Evolutionary conservation across 805 yeast genomes (phyloP), one percentile per base, ranked within the genome.

Genomic region (Teunomyces funiuensis): DNA sequence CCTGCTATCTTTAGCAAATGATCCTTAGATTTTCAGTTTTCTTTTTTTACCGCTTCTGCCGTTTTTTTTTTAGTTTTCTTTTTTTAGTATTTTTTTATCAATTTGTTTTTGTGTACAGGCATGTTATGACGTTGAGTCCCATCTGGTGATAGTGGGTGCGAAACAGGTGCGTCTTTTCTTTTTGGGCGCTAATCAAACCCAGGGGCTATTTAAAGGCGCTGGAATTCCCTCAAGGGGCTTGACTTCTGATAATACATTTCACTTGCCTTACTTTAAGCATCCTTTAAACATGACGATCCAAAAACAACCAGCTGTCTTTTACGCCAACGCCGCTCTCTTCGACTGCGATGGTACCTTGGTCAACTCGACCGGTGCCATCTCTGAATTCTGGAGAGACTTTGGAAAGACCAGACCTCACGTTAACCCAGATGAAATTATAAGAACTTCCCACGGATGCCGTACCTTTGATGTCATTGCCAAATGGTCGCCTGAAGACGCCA

Each of bases 271-370:
- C 28, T 9, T 25, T 26, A 5, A 26, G 26, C 17, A 23, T 28
- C 26, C 25, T 28, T 36, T 28, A 41, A 60, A 17, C 39, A 63
- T 65, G 69, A 65, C 70, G 28, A 45, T 56, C 37, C 56, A 53
- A 44, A 66, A 68, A 56, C 69, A 36, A 27, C 73, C 73, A 29
- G 74, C 73, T 51, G 52, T 60, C 47, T 69, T 69, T 49, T 57
- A 64, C 57, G 67, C 67, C 47, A 58, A 69, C 55, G 75, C 74
- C 49, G 74, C 74, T 39, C 76, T 85, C 48, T 88, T 88, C 65
- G 96, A 88, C 66, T 80, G 89, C 40, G 96, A 88, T 61, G 96
- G 96, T 40, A 88, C 96, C 20, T 71, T 88, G 57, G 88, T 88
- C 59, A 80, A 84, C 62, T 85, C 95, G 29, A 87, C 90, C 45